A percentile compares a stretch with the other conserved stretches of the same genome.
These are phyloP conservation scores for Cyanidioschyzon merolae DNA, from an alignment of 23 red algal genomes.

Conservation along the genomic window DNA sequence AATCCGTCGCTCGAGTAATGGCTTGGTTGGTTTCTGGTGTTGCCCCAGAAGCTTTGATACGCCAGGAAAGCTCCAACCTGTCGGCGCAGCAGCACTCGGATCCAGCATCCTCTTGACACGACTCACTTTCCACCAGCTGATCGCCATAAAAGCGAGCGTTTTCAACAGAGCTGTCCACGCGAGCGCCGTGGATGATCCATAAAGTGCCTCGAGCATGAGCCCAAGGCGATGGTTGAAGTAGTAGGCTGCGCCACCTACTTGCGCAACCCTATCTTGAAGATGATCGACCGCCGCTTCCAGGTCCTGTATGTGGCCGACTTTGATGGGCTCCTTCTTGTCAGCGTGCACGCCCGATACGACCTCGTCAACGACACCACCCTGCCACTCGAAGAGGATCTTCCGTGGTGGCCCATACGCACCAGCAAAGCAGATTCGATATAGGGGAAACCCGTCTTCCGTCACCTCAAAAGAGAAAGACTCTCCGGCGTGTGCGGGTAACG, in stretches of 20 bases:
- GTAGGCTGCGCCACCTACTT: conserved; percentile 1
- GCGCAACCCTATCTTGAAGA: neutral
- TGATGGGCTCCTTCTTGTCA: conserved; percentile 11
- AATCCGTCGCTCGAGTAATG: neutral
- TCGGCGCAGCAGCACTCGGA: neutral
- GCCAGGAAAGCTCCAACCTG: neutral
- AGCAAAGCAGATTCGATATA: conserved; percentile 14
- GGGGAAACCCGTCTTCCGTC: neutral
- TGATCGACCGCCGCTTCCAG: conserved; percentile 3
- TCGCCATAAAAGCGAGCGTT: neutral
- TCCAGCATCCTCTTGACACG: conserved; percentile 15
- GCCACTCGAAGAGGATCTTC: conserved; percentile 13
- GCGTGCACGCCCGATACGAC: neutral
- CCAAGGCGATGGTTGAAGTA: conserved; percentile 1
- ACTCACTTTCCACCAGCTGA: conserved; percentile 13
- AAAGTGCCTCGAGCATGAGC: neutral
- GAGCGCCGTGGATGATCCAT: neutral
- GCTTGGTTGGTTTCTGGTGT: neutral
- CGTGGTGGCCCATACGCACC: conserved; percentile 3
- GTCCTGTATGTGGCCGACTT: neutral
- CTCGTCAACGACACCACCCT: conserved; percentile 9
- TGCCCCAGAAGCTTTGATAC: neutral
- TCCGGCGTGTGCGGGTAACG: neutral
- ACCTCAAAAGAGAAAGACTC: neutral
- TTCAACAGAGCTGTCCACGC: neutral